phyloP scores from a whole-genome alignment of 2,329 filamentous ascomycete species.

The Lachnellula willkommii region DNA sequence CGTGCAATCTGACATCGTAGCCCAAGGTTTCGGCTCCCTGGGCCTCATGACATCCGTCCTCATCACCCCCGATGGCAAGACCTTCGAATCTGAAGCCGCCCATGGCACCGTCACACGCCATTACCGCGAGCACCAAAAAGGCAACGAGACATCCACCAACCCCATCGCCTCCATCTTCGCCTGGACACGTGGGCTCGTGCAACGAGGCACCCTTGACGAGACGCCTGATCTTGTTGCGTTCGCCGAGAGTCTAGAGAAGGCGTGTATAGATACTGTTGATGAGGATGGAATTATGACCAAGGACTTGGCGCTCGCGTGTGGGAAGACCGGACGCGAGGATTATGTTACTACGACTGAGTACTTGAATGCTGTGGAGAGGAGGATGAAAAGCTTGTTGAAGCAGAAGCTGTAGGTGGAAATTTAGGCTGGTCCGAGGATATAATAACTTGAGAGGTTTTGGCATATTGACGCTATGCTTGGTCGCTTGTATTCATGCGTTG shows the following conservation, averaged over 20 bases:
- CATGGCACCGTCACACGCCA: slow-evolving; percentile 98
- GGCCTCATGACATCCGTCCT: slow-evolving; percentile 98
- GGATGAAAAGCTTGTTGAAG: slow-evolving; percentile 75
- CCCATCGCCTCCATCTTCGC: slow-evolving; percentile 98
- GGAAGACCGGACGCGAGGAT: slow-evolving; percentile 74
- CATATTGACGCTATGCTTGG: background rate
- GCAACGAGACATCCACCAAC: slow-evolving; percentile 94
- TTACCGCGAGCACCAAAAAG: slow-evolving; percentile 98
- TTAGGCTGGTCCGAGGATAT: background rate
- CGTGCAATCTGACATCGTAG: slow-evolving; percentile 96
- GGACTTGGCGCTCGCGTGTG: slow-evolving; percentile 91
- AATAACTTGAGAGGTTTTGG: background rate
- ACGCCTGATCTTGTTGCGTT: slow-evolving; percentile 91
- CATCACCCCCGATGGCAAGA: slow-evolving; percentile 93
- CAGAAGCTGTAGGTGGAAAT: slow-evolving; percentile 56
- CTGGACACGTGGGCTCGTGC: slow-evolving; percentile 90
- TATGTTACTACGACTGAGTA: slow-evolving; percentile 94
- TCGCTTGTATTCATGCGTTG: background rate
- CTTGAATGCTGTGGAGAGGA: slow-evolving; percentile 83
- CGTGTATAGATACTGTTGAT: slow-evolving; percentile 91
- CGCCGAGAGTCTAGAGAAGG: slow-evolving; percentile 85
- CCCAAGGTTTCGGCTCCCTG: slow-evolving; percentile 95
- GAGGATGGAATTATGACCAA: slow-evolving; percentile 97
- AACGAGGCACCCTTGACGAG: slow-evolving; percentile 86
- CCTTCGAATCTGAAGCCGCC: slow-evolving; percentile 94